Evolutionary conservation across 192 early-diverging fungal genomes (phyloP).

Genomic region (Coemansia reversa): DNA sequence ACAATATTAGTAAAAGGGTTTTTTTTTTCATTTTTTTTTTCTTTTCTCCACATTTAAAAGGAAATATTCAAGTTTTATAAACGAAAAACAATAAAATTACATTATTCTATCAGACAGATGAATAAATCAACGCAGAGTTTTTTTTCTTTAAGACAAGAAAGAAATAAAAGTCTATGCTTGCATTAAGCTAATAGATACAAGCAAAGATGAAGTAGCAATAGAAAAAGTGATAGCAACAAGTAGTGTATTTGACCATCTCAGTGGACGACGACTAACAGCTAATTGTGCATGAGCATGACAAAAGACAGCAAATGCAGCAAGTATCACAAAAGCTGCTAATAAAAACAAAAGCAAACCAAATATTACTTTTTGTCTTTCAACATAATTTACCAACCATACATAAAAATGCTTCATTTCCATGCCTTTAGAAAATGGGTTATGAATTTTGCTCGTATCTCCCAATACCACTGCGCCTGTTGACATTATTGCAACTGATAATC

Average conservation of each 20-base stretch:
- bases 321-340: constrained; percentile 15
- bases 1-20: too few relatives aligned
- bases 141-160: too few relatives aligned
- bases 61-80: too few relatives aligned
- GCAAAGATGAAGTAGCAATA: constrained; percentile 6
- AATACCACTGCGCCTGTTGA: constrained; percentile 33
- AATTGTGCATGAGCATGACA: constrained; percentile 33
- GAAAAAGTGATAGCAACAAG: constrained; percentile 20
- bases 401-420: neutral
- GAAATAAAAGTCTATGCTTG: neutral
- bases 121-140: too few relatives aligned
- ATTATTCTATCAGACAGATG: too few relatives aligned
- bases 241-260: constrained; percentile 33
- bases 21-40: too few relatives aligned
- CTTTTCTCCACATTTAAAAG: too few relatives aligned
- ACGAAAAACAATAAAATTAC: too few relatives aligned
- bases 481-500: constrained; percentile 33
- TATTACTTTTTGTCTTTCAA: neutral
- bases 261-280: constrained; percentile 15
- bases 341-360: constrained; percentile 19
- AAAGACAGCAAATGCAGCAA: constrained; percentile 22
- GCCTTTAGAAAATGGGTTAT: neutral
- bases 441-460: neutral
- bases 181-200: neutral
- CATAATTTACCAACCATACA: constrained; percentile 2